These are phyloP conservation scores for Kockovaella imperatae DNA, from an alignment of 768 basidiomycete species.

Conservation along the genomic window DNA sequence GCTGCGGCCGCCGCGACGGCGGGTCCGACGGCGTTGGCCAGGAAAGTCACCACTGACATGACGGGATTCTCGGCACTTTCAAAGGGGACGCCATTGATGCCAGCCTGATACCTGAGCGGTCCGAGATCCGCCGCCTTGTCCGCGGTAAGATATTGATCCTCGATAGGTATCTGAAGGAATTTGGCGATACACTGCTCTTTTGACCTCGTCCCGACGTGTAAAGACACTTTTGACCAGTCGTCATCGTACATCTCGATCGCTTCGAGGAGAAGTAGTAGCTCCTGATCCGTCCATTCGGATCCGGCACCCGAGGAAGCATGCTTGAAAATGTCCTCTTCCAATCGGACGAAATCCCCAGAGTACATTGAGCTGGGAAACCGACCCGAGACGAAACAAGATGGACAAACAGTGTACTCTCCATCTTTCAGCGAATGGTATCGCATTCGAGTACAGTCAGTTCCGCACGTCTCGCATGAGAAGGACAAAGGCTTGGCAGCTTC, in stretches of 20 bases:
- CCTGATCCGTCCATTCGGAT: conserved; percentile 82
- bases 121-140: conserved; percentile 37
- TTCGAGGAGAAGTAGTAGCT: conserved; percentile 79
- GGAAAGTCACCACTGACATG: conserved; percentile 95
- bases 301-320: conserved; percentile 45
- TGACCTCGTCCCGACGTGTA: conserved; percentile 83
- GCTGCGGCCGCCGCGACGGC: conserved; percentile 90
- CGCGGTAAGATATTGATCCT: conserved; percentile 78
- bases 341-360: conserved; percentile 81
- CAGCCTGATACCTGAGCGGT: conserved; percentile 36
- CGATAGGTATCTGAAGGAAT: conserved; percentile 92
- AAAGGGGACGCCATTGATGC: conserved; percentile 63
- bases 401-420: conserved; percentile 82
- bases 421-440: conserved; percentile 91
- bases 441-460: conserved; percentile 76
- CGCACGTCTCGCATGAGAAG: conserved; percentile 87
- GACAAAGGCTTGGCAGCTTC: conserved; percentile 46
- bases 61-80: conserved; percentile 95
- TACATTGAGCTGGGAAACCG: conserved; percentile 95
- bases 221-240: conserved; percentile 86
- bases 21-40: conserved; percentile 76
- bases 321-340: conserved; percentile 43
- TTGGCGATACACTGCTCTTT: conserved; percentile 92
- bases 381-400: conserved; percentile 88
- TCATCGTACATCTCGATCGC: conserved; percentile 98